A percentile compares a stretch with the other conserved stretches of the same genome.
Evolutionary conservation across 331 rosid species (phyloP).

Genomic region (Pyrus hybrid): DNA sequence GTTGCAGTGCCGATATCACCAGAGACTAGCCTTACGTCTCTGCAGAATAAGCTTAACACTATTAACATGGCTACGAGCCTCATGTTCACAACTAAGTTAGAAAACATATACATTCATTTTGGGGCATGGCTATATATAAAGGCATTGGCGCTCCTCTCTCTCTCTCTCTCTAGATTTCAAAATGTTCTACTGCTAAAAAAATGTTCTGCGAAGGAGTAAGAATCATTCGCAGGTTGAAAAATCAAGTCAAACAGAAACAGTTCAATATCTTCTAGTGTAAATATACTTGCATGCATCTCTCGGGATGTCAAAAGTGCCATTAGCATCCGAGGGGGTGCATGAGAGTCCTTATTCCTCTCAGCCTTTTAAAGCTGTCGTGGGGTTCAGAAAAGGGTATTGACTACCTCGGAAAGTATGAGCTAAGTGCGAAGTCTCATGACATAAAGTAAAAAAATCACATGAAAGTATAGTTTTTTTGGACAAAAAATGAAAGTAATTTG

Average conservation of each 20-base stretch:
- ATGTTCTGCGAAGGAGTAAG: not conserved
- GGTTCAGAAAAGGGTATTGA: not conserved
- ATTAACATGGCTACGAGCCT: not conserved
- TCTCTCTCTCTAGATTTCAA: not conserved
- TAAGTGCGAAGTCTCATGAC: not conserved
- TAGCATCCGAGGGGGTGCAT: not conserved
- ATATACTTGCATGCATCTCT: not conserved
- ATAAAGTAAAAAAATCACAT: not conserved
- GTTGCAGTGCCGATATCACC: conserved; percentile 63
- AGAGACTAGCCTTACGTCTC: not conserved
- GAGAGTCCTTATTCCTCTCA: not conserved
- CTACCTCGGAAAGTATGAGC: not conserved
- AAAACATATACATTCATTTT: not conserved
- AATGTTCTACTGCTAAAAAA: not conserved
- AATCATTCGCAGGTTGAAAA: not conserved
- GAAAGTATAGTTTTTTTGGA: too few species aligned
- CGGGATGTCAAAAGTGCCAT: not conserved
- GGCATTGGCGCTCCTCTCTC: not conserved
- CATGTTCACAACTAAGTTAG: not conserved
- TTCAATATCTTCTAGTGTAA: not conserved
- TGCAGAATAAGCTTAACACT: conserved; percentile 15
- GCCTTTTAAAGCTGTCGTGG: not conserved
- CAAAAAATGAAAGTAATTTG: too few species aligned
- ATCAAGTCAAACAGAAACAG: not conserved
- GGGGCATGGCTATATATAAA: not conserved